phyloP scores from a whole-genome alignment of 75 land plant genomes.

The Picea glauca region DNA sequence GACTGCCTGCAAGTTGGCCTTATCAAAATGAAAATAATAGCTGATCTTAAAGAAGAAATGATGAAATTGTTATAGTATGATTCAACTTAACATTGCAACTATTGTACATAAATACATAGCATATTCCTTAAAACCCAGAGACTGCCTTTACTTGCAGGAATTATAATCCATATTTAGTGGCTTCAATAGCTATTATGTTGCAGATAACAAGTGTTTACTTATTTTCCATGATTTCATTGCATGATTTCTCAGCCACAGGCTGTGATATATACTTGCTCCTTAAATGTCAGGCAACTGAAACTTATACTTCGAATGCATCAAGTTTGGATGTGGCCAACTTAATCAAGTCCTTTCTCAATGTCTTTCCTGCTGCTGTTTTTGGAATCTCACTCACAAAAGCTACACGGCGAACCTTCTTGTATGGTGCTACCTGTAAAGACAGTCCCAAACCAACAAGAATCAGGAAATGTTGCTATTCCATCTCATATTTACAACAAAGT shows the following conservation, averaged over 20 bases:
- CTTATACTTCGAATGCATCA: background rate
- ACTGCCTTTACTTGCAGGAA: background rate
- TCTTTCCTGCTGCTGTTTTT: constrained; percentile 23
- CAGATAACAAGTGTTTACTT: too few relatives aligned
- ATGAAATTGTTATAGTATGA: too few relatives aligned
- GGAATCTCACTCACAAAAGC: constrained; percentile 19
- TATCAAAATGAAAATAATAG: too few relatives aligned
- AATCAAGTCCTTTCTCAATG: constrained; percentile 23
- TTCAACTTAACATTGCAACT: too few relatives aligned
- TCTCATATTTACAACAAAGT: background rate
- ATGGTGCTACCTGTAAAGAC: constrained; percentile 28
- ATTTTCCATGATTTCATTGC: background rate
- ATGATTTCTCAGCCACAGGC: background rate
- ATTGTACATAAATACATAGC: too few relatives aligned
- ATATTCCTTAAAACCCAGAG: background rate
- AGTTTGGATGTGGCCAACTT: constrained; percentile 46
- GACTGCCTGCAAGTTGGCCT: too few relatives aligned
- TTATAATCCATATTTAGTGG: background rate
- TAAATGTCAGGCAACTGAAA: background rate
- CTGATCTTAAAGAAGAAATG: too few relatives aligned
- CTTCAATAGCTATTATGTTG: too few relatives aligned
- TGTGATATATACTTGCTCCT: background rate
- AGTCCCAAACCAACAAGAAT: background rate
- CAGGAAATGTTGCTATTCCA: background rate
- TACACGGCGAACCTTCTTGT: constrained; percentile 27